Conservation (phyloP, 75 land plant genomes). For the Ceratopteris richardii region DNA sequence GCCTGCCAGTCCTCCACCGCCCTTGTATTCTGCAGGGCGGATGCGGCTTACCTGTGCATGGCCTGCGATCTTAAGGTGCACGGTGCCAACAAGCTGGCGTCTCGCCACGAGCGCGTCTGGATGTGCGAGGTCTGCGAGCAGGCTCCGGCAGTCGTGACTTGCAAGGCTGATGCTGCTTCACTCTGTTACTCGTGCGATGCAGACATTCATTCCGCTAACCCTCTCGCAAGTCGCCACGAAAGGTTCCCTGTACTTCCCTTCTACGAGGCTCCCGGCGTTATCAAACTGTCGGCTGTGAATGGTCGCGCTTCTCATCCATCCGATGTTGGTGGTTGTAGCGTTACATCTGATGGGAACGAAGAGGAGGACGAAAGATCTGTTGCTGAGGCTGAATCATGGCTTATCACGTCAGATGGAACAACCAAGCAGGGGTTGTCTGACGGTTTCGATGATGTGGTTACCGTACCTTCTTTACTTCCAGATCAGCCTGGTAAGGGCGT, state of each 20-base stretch:
- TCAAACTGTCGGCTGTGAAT: too few species aligned
- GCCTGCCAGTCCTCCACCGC: slow-evolving; percentile 49
- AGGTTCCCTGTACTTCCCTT: slow-evolving; percentile 40
- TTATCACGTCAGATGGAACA: slow-evolving; percentile 31
- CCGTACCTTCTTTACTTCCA: background rate
- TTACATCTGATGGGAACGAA: background rate
- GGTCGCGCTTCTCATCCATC: too few species aligned
- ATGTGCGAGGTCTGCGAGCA: slow-evolving; percentile 80
- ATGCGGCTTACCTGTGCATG: slow-evolving; percentile 62
- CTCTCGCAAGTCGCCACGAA: slow-evolving; percentile 66
- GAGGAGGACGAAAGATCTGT: slow-evolving; percentile 16
- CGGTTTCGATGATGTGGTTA: background rate
- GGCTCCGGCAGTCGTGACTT: slow-evolving; percentile 69
- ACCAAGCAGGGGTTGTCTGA: slow-evolving; percentile 2
- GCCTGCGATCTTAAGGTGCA: slow-evolving; percentile 65
- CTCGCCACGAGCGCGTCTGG: slow-evolving; percentile 73
- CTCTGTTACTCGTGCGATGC: slow-evolving; percentile 62
- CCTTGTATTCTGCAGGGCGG: slow-evolving; percentile 56
- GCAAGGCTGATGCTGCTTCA: slow-evolving; percentile 80
- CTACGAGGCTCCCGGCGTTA: slow-evolving; percentile 14
- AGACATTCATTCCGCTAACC: slow-evolving; percentile 73
- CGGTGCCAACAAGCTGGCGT: slow-evolving; percentile 72
- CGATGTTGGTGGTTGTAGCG: too few species aligned
- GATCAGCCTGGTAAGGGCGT: background rate
- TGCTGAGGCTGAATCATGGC: slow-evolving; percentile 56